Evolutionary conservation across 164 flowering plant genomes (phyloP), one percentile per base, ranked within the genome.

Genomic region (Chimonanthus praecox): DNA sequence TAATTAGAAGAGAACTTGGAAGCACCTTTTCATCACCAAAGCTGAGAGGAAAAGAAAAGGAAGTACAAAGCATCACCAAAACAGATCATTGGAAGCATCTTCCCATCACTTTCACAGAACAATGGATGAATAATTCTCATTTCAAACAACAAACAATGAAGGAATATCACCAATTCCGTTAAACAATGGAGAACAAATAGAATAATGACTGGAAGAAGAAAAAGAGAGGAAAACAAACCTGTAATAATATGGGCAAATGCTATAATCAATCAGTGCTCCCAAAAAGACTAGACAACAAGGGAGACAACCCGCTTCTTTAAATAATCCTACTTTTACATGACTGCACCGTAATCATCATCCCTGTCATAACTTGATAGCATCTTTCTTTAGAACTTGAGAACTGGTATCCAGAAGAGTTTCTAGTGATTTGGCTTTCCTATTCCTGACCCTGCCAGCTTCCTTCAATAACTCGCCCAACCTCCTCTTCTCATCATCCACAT

Each of bases 401-500:
- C 83, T 82, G 81, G 86, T 78, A 76, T 85, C 93, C 64, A 92
- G 86, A 49, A 92, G 89, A 72, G 76, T 84, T 84, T 87, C 92
- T 4, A 92, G 78, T 49, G 97, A 92, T 79, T 84, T 84, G 58
- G 82, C 85, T 82, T 90, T 88, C 76, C 92, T 77, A 84, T 70
- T 90, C 44, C 91, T 83, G 33, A 75, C 87, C 78, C 88, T 85
- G 71, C 97, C 97, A 3, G 94, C 90, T 79, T 90, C 94, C 76
- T 87, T 89, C 64, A 92, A 66, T 64, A 92, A 80, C 82, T 90
- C 94, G 7, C 83, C 82, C 84, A 90, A 79, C 81, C 97, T 87
- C 78, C 82, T 86, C 78, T 89, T 92, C 79, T 92, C 97, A 74
- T 90, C 95, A 70, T 87, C 90, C 63, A 88, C 93, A 67, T 89